phyloP scores from a whole-genome alignment of 495 filamentous ascomycete species.

The Penicillium turbatum region DNA sequence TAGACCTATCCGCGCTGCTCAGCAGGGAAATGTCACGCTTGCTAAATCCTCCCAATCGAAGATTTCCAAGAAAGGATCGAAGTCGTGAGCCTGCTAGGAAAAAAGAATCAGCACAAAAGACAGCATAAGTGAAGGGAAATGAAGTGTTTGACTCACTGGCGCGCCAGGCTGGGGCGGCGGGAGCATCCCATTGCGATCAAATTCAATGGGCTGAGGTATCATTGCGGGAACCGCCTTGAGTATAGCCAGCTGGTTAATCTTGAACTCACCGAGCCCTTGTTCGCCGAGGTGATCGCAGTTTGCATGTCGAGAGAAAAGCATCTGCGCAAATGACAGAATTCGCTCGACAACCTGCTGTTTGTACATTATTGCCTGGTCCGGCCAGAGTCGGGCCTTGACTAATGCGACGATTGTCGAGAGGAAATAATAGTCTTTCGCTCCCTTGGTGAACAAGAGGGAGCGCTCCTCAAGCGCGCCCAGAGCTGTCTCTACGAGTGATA shows the following conservation, averaged over 20 bases:
- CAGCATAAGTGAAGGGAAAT: background rate
- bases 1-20: background rate
- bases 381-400: constrained; percentile 39
- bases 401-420: constrained; percentile 39
- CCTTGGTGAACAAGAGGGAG: constrained; percentile 37
- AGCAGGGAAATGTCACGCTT: constrained; percentile 31
- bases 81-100: constrained; percentile 31
- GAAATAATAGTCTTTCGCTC: constrained; percentile 46
- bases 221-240: constrained; percentile 27
- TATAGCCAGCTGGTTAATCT: constrained; percentile 31
- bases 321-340: constrained; percentile 36
- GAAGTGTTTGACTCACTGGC: constrained; percentile 22
- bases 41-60: constrained; percentile 45
- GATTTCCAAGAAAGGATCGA: constrained; percentile 43
- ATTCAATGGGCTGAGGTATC: constrained; percentile 22
- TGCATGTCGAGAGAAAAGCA: constrained; percentile 35
- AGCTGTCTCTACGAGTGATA: constrained; percentile 34
- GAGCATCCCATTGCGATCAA: constrained; percentile 20
- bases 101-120: background rate
- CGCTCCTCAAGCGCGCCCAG: constrained; percentile 35
- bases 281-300: constrained; percentile 37
- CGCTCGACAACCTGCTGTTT: constrained; percentile 42
- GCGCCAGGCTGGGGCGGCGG: constrained; percentile 25
- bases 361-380: constrained; percentile 32
- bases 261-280: constrained; percentile 32